These are phyloP conservation scores for Pouteria glomerata DNA, from an alignment of 148 eudicot genomes.

Conservation along the genomic window DNA sequence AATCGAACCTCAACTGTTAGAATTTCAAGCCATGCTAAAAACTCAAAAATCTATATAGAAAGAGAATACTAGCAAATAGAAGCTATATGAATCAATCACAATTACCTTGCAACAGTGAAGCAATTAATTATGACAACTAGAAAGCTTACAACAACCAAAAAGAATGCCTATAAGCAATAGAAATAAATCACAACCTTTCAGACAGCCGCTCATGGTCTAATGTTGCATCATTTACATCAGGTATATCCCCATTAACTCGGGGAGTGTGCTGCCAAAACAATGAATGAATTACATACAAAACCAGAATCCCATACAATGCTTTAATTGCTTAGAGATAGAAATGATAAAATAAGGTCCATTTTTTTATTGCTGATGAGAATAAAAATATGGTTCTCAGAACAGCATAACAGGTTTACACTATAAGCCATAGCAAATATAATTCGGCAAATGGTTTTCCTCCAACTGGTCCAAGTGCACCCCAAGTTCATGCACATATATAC, in stretches of 20 bases:
- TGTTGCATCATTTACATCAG: constrained; percentile 59
- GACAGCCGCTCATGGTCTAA: constrained; percentile 60
- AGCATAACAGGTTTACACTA: background rate
- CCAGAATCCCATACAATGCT: constrained; percentile 1
- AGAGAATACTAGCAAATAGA: background rate
- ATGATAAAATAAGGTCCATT: background rate
- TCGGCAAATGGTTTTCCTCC: background rate
- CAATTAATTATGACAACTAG: background rate
- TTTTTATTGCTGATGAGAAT: background rate
- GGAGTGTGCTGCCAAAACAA: constrained; percentile 63
- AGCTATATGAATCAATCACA: background rate
- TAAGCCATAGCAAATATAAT: background rate
- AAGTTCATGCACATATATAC: background rate
- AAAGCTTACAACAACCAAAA: background rate
- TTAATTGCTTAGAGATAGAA: background rate
- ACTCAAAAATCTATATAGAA: background rate
- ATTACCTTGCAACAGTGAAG: background rate
- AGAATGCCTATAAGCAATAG: background rate
- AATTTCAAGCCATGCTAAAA: background rate
- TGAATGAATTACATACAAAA: constrained; percentile 7
- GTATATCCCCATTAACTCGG: constrained; percentile 53
- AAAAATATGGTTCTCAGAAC: background rate
- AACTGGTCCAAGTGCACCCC: background rate
- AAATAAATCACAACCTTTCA: constrained; percentile 38
- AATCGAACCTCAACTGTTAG: too few species aligned